Base-by-base conservation (phyloP, 2,329 filamentous ascomycete genomes). In the Karstenula rhodostoma region DNA sequence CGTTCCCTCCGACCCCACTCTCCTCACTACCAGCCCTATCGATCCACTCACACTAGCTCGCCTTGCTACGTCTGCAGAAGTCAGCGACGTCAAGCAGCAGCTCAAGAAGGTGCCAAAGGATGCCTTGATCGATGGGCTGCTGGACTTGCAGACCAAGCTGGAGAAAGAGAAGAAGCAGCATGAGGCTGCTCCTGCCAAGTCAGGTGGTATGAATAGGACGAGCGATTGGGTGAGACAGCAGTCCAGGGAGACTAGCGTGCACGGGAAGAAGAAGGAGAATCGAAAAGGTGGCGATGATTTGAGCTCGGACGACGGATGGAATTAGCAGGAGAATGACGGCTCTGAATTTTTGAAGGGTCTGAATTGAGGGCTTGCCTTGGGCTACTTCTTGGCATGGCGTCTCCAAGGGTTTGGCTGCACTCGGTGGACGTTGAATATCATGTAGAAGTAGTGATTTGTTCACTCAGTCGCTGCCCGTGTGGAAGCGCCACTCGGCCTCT, bases 51-150 rank as follows among this genome's bases (percentile, higher is more conserved):
- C 44, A 32, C 17, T 46, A 7, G n/a, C 27, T 2, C 32, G 27
- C 10, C 17, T 19, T n/a, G n/a, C n/a, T 8, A 29, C 19, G 19
- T 35, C 17, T 19, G 27, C 27, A 33, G 33, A 54, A n/a, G 51
- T 63, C 33, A 62, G 61, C 53, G 61, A 65, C 12, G 59, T 44
- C n/a, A 54, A 54, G 51, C 35, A 67, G 37, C 58, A 63, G 51
- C 58, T 73, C 29, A 60, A 69, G 61, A 60, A 65, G 17, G 19
- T 78, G 49, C 68, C 72, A 15, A 77, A 74, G 13, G 62, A 64
- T 6, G 57, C 62, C 15, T 17, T 69, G 3, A 59, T 68, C 25
- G 58, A 61, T 25, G 61, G 58, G 37, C 55, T 65, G 55, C 32
- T 67, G 46, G 56, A 62, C 29, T 29, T 67, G 55, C 37, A 65